Conservation (phyloP, 306 rosid species). For the Spatholobus suberectus region DNA sequence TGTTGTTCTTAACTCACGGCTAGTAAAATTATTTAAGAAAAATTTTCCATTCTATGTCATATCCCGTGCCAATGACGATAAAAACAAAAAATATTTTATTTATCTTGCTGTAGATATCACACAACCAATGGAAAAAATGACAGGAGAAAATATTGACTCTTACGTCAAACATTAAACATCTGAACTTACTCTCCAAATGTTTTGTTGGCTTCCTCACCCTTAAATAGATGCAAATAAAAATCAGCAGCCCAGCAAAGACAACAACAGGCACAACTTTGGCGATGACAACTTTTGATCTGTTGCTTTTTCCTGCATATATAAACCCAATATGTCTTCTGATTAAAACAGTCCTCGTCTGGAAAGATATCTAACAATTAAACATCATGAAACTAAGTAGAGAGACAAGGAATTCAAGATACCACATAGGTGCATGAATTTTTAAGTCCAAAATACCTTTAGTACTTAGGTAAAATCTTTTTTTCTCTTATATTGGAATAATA, state of each 20-base stretch:
- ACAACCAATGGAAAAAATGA: not conserved
- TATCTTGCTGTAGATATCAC: not conserved
- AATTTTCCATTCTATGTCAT: not conserved
- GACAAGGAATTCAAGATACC: not conserved
- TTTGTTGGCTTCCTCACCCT: conserved; percentile 29
- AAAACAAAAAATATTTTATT: not conserved
- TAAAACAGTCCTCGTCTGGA: not conserved
- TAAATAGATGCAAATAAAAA: conserved; percentile 30
- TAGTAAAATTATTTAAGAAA: not conserved
- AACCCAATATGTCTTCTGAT: not conserved
- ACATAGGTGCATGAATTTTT: too few relatives aligned
- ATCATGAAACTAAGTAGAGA: not conserved
- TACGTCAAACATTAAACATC: not conserved
- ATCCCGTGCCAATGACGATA: not conserved
- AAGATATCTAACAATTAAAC: not conserved
- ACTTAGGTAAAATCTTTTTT: too few relatives aligned
- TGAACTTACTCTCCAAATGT: not conserved
- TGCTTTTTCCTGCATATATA: conserved; percentile 44
- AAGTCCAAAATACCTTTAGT: too few relatives aligned
- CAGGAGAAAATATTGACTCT: not conserved
- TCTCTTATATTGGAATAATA: too few relatives aligned
- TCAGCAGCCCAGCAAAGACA: conserved; percentile 31
- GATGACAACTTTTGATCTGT: not conserved
- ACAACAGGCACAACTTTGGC: conserved; percentile 36
- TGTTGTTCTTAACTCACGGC: not conserved